phyloP scores from a whole-genome alignment of 768 basidiomycete species.

The Rhizopogon salebrosus region DNA sequence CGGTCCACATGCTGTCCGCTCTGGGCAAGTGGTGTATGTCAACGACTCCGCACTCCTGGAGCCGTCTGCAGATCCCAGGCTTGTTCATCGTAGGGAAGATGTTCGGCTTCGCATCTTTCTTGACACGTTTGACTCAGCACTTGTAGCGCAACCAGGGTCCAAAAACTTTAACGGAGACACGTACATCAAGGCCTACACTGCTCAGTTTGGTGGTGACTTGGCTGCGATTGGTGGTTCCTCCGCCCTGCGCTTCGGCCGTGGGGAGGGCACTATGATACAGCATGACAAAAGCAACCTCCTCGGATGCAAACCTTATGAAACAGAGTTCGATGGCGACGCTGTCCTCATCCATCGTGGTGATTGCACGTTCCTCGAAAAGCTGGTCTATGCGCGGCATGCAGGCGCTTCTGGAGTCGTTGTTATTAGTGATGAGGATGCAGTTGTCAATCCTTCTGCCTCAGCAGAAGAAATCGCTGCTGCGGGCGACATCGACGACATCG shows the following conservation, averaged over 20 bases:
- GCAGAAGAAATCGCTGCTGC: conserved; percentile 48
- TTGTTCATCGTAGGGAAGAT: conserved; percentile 27
- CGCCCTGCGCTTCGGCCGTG: conserved; percentile 41
- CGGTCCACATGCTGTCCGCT: conserved; percentile 73
- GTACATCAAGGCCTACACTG: conserved; percentile 55
- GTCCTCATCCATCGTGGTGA: conserved; percentile 70
- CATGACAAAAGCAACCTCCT: conserved; percentile 46
- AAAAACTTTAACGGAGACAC: conserved; percentile 39
- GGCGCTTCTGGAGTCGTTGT: conserved; percentile 79
- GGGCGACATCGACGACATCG: conserved; percentile 54
- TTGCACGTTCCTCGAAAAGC: conserved; percentile 88
- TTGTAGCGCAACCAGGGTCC: conserved; percentile 34
- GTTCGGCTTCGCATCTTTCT: conserved; percentile 58
- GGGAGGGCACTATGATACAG: conserved; percentile 50
- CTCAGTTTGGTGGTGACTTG: conserved; percentile 67
- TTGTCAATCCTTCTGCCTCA: conserved; percentile 64
- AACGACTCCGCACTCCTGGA: conserved; percentile 55
- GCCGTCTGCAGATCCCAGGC: conserved; percentile 22
- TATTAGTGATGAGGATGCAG: conserved; percentile 53
- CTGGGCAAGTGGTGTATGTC: conserved; percentile 79
- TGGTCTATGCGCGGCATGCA: conserved; percentile 58
- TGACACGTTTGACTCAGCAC: conserved; percentile 43
- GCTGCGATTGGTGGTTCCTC: conserved; percentile 20
- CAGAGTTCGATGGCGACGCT: conserved; percentile 43
- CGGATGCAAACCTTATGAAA: conserved; percentile 57